These are phyloP conservation scores for Coemansia sp. DNA, from an alignment of 192 early-diverging fungal genomes.

Conservation along the genomic window DNA sequence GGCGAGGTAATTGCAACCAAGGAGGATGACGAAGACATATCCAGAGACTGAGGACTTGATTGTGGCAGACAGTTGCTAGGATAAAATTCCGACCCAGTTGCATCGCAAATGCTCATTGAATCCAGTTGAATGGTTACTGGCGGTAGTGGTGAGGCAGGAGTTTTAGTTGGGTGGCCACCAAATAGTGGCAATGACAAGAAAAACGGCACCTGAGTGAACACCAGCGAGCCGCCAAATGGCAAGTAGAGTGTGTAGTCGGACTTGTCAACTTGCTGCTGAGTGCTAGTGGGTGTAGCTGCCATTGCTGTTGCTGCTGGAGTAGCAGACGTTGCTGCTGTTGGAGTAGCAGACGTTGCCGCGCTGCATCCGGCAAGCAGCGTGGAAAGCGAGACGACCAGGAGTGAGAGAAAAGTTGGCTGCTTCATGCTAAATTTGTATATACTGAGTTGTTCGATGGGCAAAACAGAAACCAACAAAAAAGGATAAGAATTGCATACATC, in stretches of 20 bases:
- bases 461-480: neutral
- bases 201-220: constrained; percentile 19
- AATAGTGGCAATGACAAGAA: constrained; percentile 9
- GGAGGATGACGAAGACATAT: neutral
- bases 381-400: neutral
- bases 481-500: neutral
- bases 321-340: neutral
- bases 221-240: constrained; percentile 19
- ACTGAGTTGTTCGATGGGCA: neutral
- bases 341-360: neutral
- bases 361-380: neutral
- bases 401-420: neutral
- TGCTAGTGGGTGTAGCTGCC: neutral
- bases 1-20: neutral
- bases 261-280: neutral
- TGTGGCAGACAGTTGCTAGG: constrained; percentile 20
- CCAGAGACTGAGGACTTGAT: neutral
- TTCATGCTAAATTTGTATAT: neutral
- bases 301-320: neutral
- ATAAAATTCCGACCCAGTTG: constrained; percentile 2
- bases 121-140: constrained; percentile 23
- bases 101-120: constrained; percentile 29
- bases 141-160: neutral
- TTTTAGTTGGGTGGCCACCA: neutral
- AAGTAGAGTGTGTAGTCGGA: neutral